Conservation (phyloP, 805 yeast genomes). For the Ogataea neopini region DNA sequence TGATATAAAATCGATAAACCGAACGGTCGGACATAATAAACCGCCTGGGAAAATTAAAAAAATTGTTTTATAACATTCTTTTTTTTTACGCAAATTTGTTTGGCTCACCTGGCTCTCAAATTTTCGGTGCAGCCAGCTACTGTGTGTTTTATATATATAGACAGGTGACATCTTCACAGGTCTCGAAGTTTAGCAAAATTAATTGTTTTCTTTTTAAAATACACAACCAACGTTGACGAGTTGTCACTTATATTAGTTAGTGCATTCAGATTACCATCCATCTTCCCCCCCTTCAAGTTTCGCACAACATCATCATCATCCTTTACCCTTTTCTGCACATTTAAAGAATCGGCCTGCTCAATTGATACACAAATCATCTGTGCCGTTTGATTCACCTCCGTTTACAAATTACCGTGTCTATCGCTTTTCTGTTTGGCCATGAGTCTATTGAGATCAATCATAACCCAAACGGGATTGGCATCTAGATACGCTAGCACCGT, state of each 20-base stretch:
- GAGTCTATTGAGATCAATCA: slow-evolving; percentile 5
- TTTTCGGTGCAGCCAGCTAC: slow-evolving; percentile 6
- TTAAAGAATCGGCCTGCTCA: not conserved
- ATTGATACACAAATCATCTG: not conserved
- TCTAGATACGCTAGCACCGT: not conserved
- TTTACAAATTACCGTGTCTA: not conserved
- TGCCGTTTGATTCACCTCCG: not conserved
- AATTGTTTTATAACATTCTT: not conserved
- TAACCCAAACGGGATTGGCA: not conserved
- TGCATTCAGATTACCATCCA: not conserved
- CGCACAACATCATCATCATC: not conserved
- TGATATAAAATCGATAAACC: not conserved
- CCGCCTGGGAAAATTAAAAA: not conserved
- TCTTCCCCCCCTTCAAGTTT: not conserved
- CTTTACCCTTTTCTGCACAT: not conserved
- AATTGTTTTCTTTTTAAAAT: not conserved
- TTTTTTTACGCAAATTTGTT: slow-evolving; percentile 9
- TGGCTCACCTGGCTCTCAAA: slow-evolving; percentile 6
- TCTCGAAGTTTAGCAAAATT: slow-evolving; percentile 9
- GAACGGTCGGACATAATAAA: slow-evolving; percentile 5
- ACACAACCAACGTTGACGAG: not conserved
- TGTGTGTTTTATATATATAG: slow-evolving; percentile 4
- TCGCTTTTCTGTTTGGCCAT: slow-evolving; percentile 1
- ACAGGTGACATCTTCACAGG: not conserved
- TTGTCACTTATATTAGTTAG: not conserved